A percentile compares a stretch with the other conserved stretches of the same genome.
Evolutionary conservation across 2,329 filamentous ascomycete species (phyloP).

Genomic region (Teratosphaeria gauchensis): DNA sequence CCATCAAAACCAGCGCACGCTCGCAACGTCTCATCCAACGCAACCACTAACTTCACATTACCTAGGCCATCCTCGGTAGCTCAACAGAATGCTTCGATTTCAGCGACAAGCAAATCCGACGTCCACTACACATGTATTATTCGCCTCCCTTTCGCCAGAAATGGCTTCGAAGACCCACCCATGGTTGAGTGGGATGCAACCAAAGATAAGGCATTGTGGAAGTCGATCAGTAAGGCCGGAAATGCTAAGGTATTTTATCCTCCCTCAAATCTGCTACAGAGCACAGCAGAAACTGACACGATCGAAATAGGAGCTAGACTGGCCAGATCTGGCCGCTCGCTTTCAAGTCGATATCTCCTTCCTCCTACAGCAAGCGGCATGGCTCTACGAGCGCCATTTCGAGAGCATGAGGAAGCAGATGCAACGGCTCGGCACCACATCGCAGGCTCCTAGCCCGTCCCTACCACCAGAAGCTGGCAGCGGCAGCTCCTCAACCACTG

Average conservation of each 20-base stretch:
- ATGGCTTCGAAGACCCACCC: slow-evolving; percentile 82
- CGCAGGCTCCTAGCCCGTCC: slow-evolving; percentile 1
- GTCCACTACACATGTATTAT: slow-evolving; percentile 64
- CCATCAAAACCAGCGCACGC: not conserved
- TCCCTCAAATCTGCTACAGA: not conserved
- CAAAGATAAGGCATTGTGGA: slow-evolving; percentile 87
- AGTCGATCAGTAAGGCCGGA: slow-evolving; percentile 70
- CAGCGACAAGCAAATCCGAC: not conserved
- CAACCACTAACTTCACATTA: not conserved
- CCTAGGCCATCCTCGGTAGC: not conserved
- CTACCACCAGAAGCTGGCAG: slow-evolving; percentile 2
- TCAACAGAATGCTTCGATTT: not conserved
- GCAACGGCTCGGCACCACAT: slow-evolving; percentile 51
- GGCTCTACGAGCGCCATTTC: slow-evolving; percentile 83
- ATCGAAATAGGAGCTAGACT: slow-evolving; percentile 61
- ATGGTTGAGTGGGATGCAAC: slow-evolving; percentile 77
- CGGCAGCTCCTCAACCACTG: slow-evolving; percentile 1
- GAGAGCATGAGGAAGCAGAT: slow-evolving; percentile 86
- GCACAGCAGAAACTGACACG: not conserved
- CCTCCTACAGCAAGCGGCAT: slow-evolving; percentile 84
- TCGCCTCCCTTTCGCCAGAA: slow-evolving; percentile 77
- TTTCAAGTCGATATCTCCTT: slow-evolving; percentile 85
- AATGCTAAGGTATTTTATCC: slow-evolving; percentile 45
- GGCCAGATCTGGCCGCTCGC: slow-evolving; percentile 38
- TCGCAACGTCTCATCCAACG: slow-evolving; percentile 1